These are phyloP conservation scores for Globisporangium ultimum DNA, from an alignment of 352 stramenopile genomes.

Conservation along the genomic window DNA sequence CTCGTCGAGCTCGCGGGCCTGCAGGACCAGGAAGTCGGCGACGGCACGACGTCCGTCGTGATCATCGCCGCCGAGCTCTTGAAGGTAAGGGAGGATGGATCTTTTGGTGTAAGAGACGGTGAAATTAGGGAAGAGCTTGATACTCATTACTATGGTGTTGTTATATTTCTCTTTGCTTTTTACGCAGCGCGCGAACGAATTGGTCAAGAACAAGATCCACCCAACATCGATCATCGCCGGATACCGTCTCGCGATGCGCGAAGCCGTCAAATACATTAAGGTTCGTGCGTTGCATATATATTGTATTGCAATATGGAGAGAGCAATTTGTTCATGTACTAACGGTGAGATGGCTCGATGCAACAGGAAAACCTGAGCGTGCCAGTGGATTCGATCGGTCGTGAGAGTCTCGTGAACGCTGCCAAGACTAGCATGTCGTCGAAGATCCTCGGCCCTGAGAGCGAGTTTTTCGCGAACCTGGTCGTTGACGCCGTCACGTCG, in stretches of 20 bases:
- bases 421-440: conserved; percentile 98
- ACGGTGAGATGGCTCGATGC: neutral
- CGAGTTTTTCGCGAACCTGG: conserved; percentile 97
- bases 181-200: conserved; percentile 91
- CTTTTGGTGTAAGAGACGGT: neutral
- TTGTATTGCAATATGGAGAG: neutral
- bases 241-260: conserved; percentile 98
- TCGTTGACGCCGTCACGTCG: conserved; percentile 96
- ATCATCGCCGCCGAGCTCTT: conserved; percentile 99
- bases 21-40: conserved; percentile 99
- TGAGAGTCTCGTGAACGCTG: conserved; percentile 95
- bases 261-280: conserved; percentile 99
- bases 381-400: conserved; percentile 93
- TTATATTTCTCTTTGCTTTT: conserved; percentile 2
- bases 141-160: too few species aligned
- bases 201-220: conserved; percentile 99
- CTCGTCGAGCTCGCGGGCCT: conserved; percentile 97
- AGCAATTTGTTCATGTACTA: neutral
- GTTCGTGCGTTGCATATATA: neutral
- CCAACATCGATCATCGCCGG: conserved; percentile 98
- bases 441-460: conserved; percentile 99
- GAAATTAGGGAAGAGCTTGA: too few species aligned
- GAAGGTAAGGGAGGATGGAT: conserved; percentile 49
- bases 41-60: conserved; percentile 99
- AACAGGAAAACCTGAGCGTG: conserved; percentile 92